Conservation (phyloP, 2,329 filamentous ascomycete genomes). For the Colletotrichum orbiculare region DNA sequence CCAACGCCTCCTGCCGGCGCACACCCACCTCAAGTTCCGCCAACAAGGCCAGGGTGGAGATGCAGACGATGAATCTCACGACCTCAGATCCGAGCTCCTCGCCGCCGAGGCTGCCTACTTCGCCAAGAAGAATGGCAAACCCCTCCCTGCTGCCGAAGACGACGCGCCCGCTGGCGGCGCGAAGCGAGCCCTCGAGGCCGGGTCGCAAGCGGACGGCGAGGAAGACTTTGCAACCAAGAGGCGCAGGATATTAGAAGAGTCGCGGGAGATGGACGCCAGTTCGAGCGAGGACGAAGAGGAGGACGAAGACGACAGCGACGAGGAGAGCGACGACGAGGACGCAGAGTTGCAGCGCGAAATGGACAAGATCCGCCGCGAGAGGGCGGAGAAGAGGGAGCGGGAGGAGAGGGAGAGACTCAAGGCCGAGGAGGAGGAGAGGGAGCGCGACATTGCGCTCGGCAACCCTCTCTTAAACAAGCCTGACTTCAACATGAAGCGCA, state of each 20-base stretch:
- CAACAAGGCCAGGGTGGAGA: constrained; percentile 88
- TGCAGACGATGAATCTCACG: constrained; percentile 75
- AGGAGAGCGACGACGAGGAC: constrained; percentile 83
- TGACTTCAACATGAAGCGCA: constrained; percentile 89
- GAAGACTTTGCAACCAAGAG: constrained; percentile 85
- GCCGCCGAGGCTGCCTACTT: constrained; percentile 89
- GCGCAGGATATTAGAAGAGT: constrained; percentile 87
- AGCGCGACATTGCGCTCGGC: constrained; percentile 88
- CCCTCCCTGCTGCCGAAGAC: constrained; percentile 53
- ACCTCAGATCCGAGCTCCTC: constrained; percentile 90
- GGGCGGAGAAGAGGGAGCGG: constrained; percentile 81
- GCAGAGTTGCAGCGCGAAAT: constrained; percentile 92
- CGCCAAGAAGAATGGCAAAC: constrained; percentile 81
- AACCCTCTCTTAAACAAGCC: constrained; percentile 91
- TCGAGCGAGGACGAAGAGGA: constrained; percentile 73
- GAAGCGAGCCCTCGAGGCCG: constrained; percentile 74
- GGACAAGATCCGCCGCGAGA: constrained; percentile 91
- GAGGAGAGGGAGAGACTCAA: constrained; percentile 66
- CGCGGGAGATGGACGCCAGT: constrained; percentile 85
- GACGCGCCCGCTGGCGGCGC: constrained; percentile 50
- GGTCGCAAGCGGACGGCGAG: constrained; percentile 55
- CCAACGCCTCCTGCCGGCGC: constrained; percentile 91
- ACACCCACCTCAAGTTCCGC: constrained; percentile 92
- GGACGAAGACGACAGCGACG: constrained; percentile 63
- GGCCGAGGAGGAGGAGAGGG: constrained; percentile 83